phyloP scores from a whole-genome alignment of 75 land plant species.

The Pinus taeda region DNA sequence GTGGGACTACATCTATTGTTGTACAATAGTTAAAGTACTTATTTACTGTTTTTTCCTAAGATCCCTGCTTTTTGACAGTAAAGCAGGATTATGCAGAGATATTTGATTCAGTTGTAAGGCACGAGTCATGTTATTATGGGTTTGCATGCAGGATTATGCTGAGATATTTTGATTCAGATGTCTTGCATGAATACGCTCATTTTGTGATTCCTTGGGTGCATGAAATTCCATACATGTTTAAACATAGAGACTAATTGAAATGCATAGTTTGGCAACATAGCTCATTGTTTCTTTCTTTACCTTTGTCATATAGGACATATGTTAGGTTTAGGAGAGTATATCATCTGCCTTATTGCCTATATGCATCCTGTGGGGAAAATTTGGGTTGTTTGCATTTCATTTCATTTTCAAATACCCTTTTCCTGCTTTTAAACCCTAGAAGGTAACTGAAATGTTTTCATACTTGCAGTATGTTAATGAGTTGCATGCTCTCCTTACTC shows the following conservation, averaged over 20 bases:
- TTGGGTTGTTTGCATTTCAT: not conserved
- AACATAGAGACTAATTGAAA: not conserved
- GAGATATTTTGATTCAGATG: not conserved
- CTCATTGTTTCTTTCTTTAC: not conserved
- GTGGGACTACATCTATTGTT: not conserved
- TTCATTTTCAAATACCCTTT: not conserved
- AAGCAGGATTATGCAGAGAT: not conserved
- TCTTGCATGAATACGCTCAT: not conserved
- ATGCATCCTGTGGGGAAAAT: not conserved
- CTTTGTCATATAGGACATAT: not conserved
- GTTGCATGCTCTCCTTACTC: slow-evolving; percentile 80
- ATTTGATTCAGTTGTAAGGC: not conserved
- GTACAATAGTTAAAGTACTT: not conserved
- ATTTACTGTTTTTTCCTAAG: not conserved
- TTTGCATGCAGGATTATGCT: too few species aligned
- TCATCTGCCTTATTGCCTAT: not conserved
- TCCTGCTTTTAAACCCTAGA: not conserved
- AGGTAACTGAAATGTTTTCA: not conserved
- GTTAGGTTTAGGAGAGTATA: not conserved
- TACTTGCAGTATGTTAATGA: slow-evolving; percentile 87
- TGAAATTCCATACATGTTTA: not conserved
- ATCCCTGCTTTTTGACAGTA: not conserved
- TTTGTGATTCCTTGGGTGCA: not conserved
- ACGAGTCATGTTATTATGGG: not conserved
- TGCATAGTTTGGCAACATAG: not conserved